Conservation (phyloP, 2,329 filamentous ascomycete species). For the Stagonosporopsis vannaccii region DNA sequence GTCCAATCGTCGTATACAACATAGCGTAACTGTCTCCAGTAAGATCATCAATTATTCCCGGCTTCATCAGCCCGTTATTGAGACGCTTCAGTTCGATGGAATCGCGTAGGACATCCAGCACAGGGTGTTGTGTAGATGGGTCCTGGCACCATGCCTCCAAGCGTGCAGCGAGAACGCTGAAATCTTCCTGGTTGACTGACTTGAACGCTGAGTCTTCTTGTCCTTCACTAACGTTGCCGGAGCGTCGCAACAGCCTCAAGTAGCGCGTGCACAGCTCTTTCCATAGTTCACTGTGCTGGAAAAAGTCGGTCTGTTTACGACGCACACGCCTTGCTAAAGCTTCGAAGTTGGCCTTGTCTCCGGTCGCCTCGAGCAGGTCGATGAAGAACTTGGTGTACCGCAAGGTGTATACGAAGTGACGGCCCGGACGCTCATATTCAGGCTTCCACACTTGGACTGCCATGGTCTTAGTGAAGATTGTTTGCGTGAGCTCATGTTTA, state of each 20-base stretch:
- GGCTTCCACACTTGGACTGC: conserved; percentile 95
- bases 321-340: conserved; percentile 79
- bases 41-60: conserved; percentile 86
- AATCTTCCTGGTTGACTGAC: conserved; percentile 69
- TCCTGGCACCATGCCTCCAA: conserved; percentile 67
- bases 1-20: conserved; percentile 73
- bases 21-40: conserved; percentile 87
- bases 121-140: conserved; percentile 55
- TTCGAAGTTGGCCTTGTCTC: conserved; percentile 79
- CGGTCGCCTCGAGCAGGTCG: conserved; percentile 73
- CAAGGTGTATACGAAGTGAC: conserved; percentile 91
- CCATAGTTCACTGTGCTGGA: conserved; percentile 69
- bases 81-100: conserved; percentile 76
- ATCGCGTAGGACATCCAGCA: conserved; percentile 70
- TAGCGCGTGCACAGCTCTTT: conserved; percentile 66
- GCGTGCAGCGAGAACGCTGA: conserved; percentile 64
- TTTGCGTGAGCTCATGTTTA: conserved; percentile 79
- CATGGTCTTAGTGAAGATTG: conserved; percentile 95
- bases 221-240: conserved; percentile 64
- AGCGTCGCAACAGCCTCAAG: conserved; percentile 64
- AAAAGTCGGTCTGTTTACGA: conserved; percentile 79
- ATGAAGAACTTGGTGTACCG: conserved; percentile 86
- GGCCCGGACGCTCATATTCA: conserved; percentile 81
- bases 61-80: conserved; percentile 88
- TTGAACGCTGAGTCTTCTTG: conserved; percentile 72